Evolutionary conservation across 2,329 filamentous ascomycete genomes (phyloP), one percentile per base, ranked within the genome.

Genomic region (Blastomyces parvus): DNA sequence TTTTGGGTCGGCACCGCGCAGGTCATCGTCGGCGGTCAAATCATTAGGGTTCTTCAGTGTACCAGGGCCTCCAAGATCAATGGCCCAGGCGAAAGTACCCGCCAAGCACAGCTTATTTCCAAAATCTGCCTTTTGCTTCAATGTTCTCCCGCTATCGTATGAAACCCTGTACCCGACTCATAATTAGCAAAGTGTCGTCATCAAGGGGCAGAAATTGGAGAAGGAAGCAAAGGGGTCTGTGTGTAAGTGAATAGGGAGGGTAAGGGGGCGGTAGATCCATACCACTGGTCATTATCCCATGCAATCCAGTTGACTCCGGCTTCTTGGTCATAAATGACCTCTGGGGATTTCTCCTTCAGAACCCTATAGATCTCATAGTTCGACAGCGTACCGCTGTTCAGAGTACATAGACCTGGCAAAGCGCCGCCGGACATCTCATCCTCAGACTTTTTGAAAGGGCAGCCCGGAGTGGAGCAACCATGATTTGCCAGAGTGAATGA

Each of bases 131-230:
- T 77, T 78, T 40, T 68, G 61, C 56, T 70, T 67, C 22, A 74
- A 67, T 2, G 76, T 79, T 8, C 72, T 66, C 0, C 44, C 62
- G 62, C 79, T 76, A 57, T 74, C 72, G 46, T 69, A 74, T 1
- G 66, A 67, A 9, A 71, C 65, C 63, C 63, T 64, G 48, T 53
- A 36, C 22, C 11, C 33, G n/a, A 11, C 42, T 38, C 30, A 27
- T 13, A 14, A 33, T 60, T 40, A 60, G 25, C 11, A 14, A 40
- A 19, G 22, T 30, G 44, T 17, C 42, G 13, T 36, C 46, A 3
- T n/a, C 40, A 48, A 57, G 11, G 22, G n/a, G 2, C n/a, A 22
- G n/a, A 14, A 57, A 40, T 25, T 40, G 6, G 8, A 25, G n/a
- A 14, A 7, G 27, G 22, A 19, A 36, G 36, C 13, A 40, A 38